phyloP scores from a whole-genome alignment of 2,329 filamentous ascomycete species.

The Macrophomina pseudophaseolina region DNA sequence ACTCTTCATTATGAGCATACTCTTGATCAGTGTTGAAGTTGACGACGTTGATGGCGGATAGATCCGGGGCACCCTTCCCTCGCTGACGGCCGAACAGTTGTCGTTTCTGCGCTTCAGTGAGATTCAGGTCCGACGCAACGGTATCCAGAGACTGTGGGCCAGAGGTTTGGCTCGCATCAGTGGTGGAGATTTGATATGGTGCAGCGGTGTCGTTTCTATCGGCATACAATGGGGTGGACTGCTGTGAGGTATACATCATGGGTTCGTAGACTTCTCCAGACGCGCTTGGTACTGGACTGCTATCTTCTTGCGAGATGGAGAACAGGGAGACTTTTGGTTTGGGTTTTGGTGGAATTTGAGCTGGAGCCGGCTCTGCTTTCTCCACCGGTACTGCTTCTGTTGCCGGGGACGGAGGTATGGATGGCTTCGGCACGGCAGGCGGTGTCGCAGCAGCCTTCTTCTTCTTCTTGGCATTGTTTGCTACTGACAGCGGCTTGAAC shows the following conservation, averaged over 20 bases:
- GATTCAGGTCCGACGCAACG: slow-evolving; percentile 78
- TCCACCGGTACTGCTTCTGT: background rate
- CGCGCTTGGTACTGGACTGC: slow-evolving; percentile 32
- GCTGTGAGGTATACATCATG: slow-evolving; percentile 37
- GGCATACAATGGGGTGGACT: background rate
- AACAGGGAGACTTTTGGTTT: slow-evolving; percentile 72
- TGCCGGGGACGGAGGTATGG: background rate
- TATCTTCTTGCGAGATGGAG: slow-evolving; percentile 59
- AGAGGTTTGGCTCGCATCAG: slow-evolving; percentile 17
- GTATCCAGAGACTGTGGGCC: slow-evolving; percentile 65
- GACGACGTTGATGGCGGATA: slow-evolving; percentile 69
- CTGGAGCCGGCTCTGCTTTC: background rate
- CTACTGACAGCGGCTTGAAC: slow-evolving; percentile 88
- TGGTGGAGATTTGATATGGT: background rate
- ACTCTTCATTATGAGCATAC: slow-evolving; percentile 81
- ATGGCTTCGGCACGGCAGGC: background rate
- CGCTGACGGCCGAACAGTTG: slow-evolving; percentile 80
- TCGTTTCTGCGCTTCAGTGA: slow-evolving; percentile 75
- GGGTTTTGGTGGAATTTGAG: slow-evolving; percentile 15
- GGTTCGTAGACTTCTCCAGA: slow-evolving; percentile 44
- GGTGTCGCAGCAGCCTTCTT: slow-evolving; percentile 43
- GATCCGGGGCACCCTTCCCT: slow-evolving; percentile 48
- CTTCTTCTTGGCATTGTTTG: slow-evolving; percentile 74
- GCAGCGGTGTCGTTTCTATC: background rate
- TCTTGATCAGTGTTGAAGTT: slow-evolving; percentile 90